Base-by-base conservation (phyloP, 352 stramenopile genomes). In the Phytophthora ohioensis region DNA sequence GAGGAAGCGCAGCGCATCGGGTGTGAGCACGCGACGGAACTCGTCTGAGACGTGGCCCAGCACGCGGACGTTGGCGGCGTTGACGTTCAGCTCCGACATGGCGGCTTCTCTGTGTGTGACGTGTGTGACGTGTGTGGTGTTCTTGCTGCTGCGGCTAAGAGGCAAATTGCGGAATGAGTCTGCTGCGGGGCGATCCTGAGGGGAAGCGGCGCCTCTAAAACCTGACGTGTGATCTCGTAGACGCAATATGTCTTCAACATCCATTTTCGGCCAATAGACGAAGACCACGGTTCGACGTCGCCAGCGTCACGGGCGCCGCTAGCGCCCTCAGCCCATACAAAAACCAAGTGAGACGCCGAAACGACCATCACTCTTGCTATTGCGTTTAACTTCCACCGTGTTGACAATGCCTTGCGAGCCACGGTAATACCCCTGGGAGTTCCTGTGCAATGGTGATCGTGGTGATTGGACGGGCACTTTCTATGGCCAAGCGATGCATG, bases 1-100 rank as follows among this genome's bases (percentile, higher is more conserved):
- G 12, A 98, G 81, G 71, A 98, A 98, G 61, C 91, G 88, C 42
- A 98, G 80, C 17, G 94, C 93, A 61, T 98, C 91, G 3, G 91
- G 88, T 17, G 92, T 98, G 41, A 98, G 78, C 49, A 98, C 92
- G 53, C 91, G 87, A 59, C 80, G 78, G 69, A 92, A 94, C 4
- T 68, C 71, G 60, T 94, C 88, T n/a, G 83, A 88, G 30, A 92
- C 83, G 66, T 86, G 85, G 63, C 91, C 88, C 43, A 97, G 82
- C 47, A 95, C 91, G 73, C 93, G 91, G 51, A 98, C 87, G 73
- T 90, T 82, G 61, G 81, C 74, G 47, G 84, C 73, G 41, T 69
- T 74, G 54, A 82, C 60, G 52, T 79, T 67, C 41, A 89, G 78
- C 43, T 87, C 75, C 35, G 81, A 76, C 81, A 90, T 90, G 42